Evolutionary conservation across 2,329 filamentous ascomycete genomes (phyloP).

Genomic region (Davidsoniella neocaledoniae): DNA sequence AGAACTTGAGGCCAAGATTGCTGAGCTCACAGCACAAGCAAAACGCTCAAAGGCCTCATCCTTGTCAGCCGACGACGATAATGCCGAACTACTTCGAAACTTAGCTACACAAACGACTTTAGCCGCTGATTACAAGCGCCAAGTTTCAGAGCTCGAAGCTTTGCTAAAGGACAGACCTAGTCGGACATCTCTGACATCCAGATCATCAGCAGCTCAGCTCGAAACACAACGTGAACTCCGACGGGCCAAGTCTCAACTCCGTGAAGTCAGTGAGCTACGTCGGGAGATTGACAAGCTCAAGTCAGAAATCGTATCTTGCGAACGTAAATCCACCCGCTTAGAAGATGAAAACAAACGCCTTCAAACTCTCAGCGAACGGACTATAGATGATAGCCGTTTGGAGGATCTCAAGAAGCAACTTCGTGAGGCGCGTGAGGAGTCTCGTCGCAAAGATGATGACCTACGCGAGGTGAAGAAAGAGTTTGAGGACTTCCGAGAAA

Average conservation of each 20-base stretch:
- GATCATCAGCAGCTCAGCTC: constrained; percentile 32
- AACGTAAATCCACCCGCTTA: constrained; percentile 25
- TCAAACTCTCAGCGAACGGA: constrained; percentile 3
- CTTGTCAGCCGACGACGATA: constrained; percentile 23
- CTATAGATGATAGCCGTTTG: constrained; percentile 11
- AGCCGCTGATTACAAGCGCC: constrained; percentile 39
- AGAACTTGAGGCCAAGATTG: constrained; percentile 40
- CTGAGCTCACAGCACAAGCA: constrained; percentile 32
- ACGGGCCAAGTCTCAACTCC: constrained; percentile 35
- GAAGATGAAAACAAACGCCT: constrained; percentile 22
- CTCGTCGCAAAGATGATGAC: constrained; percentile 30
- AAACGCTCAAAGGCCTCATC: constrained; percentile 15
- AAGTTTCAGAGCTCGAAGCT: constrained; percentile 41
- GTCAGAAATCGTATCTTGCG: constrained; percentile 29
- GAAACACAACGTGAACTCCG: constrained; percentile 39
- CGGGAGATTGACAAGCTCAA: constrained; percentile 37
- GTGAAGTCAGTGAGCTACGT: constrained; percentile 33
- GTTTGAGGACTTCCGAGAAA: constrained; percentile 36
- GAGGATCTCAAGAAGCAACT: constrained; percentile 19
- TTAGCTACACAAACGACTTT: constrained; percentile 41
- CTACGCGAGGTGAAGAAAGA: constrained; percentile 32
- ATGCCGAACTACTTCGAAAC: constrained; percentile 32
- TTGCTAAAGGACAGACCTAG: constrained; percentile 27
- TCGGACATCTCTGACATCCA: constrained; percentile 27
- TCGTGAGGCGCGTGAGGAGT: constrained; percentile 27